Evolutionary conservation across 2,329 filamentous ascomycete species (phyloP), one percentile per base, ranked within the genome.

Genomic region (Paraphoma sp.): DNA sequence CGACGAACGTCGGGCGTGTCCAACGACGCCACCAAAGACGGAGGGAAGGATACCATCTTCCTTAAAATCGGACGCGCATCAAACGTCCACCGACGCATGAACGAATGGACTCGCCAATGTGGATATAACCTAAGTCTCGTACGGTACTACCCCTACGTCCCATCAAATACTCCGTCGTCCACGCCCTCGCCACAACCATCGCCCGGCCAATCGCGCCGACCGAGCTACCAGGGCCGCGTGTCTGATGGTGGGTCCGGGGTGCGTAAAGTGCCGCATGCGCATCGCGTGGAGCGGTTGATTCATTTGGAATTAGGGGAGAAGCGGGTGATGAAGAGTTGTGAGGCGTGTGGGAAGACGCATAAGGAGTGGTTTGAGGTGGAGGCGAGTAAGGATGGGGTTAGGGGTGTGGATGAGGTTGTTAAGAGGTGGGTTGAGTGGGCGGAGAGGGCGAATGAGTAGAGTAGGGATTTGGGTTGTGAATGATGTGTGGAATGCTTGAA

Each of bases 361-460:
- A 83, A 89, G 50, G 95, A 99, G 79, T 99, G 94, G 94, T 99
- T 99, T 74, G 91, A 96, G 78, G 88, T 97, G 1, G 87, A 91
- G 59, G 91, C 91, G 0, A 88, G 82, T 18, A 85, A 88, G 62
- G 83, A 88, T 29, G 91, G 89, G 0, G 83, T 98, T 3, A 86
- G 83, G 57, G 83, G 71, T 28, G 85, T 91, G 9, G 88, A 91
- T 77, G 87, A 90, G 63, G 86, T 93, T 56, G 88, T 97, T 41
- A 86, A 88, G 70, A 80, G 92, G 63, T 99, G 95, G 95, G 88
- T 93, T 8, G 85, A 86, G 10, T 98, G 93, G 92, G 91, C 89
- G 51, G 89, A 91, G 76, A 53, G 46, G 18, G 53, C 50, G 11
- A 61, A 59, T 48, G 54, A 59, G 38, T 57, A 48, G 50, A 38